phyloP scores from a whole-genome alignment of 371 early-diverging fungal species.

The Chytridiales sp. region DNA sequence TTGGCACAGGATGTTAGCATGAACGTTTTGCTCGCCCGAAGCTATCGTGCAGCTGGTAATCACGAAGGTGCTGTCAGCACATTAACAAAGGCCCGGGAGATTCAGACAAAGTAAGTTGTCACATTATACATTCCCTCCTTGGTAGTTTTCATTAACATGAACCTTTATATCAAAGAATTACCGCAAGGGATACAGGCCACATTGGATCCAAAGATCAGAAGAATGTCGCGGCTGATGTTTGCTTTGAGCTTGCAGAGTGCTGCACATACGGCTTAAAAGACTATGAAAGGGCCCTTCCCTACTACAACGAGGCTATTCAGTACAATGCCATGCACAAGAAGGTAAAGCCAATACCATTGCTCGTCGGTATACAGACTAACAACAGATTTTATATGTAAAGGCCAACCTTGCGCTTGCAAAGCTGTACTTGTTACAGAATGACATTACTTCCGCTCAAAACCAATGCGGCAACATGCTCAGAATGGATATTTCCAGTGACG shows the following conservation, averaged over 20 bases:
- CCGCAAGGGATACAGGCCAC: slow-evolving; percentile 15
- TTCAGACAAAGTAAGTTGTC: slow-evolving; percentile 33
- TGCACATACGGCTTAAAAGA: slow-evolving; percentile 28
- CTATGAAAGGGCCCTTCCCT: slow-evolving; percentile 30
- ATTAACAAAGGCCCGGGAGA: slow-evolving; percentile 31
- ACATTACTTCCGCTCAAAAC: slow-evolving; percentile 41
- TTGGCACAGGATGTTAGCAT: slow-evolving; percentile 30
- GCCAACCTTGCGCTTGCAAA: slow-evolving; percentile 34
- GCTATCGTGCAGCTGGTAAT: slow-evolving; percentile 2
- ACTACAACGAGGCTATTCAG: slow-evolving; percentile 44
- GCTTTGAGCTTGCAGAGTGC: slow-evolving; percentile 36
- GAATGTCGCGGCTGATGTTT: slow-evolving; percentile 25
- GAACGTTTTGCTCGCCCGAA: slow-evolving; percentile 31
- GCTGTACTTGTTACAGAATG: slow-evolving; percentile 32
- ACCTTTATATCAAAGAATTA: too few relatives aligned
- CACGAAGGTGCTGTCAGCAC: slow-evolving; percentile 25
- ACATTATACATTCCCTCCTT: too few relatives aligned
- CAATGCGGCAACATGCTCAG: slow-evolving; percentile 38
- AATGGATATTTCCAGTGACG: slow-evolving; percentile 33
- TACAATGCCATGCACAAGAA: slow-evolving; percentile 29
- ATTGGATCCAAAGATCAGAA: slow-evolving; percentile 15
- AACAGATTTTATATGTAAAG: slow-evolving; percentile 13
- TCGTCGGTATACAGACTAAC: background rate
- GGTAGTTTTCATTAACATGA: too few relatives aligned
- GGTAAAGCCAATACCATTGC: slow-evolving; percentile 17